Base-by-base conservation (phyloP, 1,284 basidiomycete species). In the Termitomyces sp. region DNA sequence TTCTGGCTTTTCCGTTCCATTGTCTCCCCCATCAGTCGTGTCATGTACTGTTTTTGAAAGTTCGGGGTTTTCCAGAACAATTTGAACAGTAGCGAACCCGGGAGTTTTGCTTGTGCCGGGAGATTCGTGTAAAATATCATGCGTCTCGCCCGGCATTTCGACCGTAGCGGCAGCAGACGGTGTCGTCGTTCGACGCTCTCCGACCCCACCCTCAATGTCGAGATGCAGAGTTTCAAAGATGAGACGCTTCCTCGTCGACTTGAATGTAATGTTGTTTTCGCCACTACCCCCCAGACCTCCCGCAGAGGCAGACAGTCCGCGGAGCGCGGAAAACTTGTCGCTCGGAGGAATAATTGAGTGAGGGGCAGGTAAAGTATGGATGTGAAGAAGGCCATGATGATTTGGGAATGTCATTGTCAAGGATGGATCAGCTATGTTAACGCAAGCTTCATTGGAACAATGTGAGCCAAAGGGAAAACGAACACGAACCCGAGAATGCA, bases 251-350 rank as follows among this genome's bases (percentile, higher is more conserved):
- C 95, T 78, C 65, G 88, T 95, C 63, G 94, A 90, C 68, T 89
- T 92, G 80, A 98, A 99, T 5, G 91, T 94, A 15, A 99, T 79
- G 64, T 98, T 98, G 70, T 98, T 98, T 70, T 98, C 94, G 13
- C 92, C 90, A 19, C 80, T 79, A 1, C 82, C 82, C 21, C 73
- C 74, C 7, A 67, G 66, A 9, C 72, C 70, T 26, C 75, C 75
- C 46, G 75, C 80, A 46, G 81, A 76, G 1, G 77, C 77, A 36
- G 74, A 78, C 43, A 92, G 72, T 9, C 91, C 92, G 15, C 91
- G 86, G 43, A 96, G 75, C 3, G 79, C 78, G 17, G 89, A 95
- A 60, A 82, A 84, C 64, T 80, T 86, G 65, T 88, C 88, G 62
- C 86, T 91, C 3, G 88, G 83, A 2, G 90, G 77, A 45, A 86